phyloP scores from a whole-genome alignment of 2,329 filamentous ascomycete species.

The Colletotrichum cuscutae region DNA sequence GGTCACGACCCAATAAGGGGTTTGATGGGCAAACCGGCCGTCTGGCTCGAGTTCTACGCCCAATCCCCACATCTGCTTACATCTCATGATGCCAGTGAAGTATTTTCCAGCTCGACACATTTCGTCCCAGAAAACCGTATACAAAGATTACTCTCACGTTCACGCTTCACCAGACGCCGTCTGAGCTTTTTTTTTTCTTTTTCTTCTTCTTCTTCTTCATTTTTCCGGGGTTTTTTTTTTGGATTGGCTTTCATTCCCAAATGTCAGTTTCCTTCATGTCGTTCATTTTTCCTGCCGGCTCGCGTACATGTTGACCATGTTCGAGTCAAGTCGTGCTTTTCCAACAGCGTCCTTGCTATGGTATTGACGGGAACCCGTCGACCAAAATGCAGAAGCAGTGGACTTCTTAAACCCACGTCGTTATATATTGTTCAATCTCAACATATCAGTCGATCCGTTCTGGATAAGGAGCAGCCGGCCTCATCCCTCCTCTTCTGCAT shows the following conservation, averaged over 20 bases:
- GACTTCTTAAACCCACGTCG: neutral
- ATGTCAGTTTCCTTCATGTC: neutral
- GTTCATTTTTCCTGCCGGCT: neutral
- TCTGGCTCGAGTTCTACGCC: neutral
- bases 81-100: neutral
- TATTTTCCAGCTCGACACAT: neutral
- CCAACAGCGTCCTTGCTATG: neutral
- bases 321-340: neutral
- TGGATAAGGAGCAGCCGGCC: neutral
- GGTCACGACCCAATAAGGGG: neutral
- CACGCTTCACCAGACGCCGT: neutral
- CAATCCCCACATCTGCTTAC: neutral
- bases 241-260: neutral
- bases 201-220: neutral
- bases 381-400: neutral
- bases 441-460: neutral
- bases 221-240: neutral
- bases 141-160: neutral
- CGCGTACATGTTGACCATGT: neutral
- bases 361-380: neutral
- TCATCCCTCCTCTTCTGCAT: neutral
- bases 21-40: neutral
- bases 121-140: neutral
- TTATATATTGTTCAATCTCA: neutral
- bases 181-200: neutral